Base-by-base conservation (phyloP, 2,329 filamentous ascomycete genomes). In the Cordyceps tenuipes region DNA sequence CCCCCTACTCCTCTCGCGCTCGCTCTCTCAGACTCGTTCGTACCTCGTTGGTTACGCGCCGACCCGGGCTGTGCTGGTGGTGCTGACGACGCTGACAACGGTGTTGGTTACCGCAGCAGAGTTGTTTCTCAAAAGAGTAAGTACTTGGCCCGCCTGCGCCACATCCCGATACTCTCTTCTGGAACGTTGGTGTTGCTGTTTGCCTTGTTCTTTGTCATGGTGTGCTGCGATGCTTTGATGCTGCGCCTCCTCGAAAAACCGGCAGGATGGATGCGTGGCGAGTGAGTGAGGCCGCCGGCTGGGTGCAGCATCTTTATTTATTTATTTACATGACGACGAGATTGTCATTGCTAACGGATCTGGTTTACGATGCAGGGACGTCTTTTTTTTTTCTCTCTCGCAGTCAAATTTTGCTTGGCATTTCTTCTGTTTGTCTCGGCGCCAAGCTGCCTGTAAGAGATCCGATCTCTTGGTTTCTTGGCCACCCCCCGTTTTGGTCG, bases 381-480 rank as follows among this genome's bases (percentile, higher is more conserved):
- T 36, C 13, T 52, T 47, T 26, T 15, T 36, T 36, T 19, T 52
- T 53, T 26, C 9, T 50, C 2, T 52, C 17, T 23, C 4, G 23
- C 34, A 36, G 9, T 60, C 34, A 29, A 29, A 26, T 36, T 19
- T 47, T 29, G 26, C n/a, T 2, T 1, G 1, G 9, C 29, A 9
- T 41, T 19, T 34, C 10, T 5, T 13, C 19, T 7, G 34, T 12
- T 15, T 23, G 9, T 19, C 10, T 58, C 55, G 19, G 3, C 47
- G 56, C 47, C 56, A 58, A 58, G 56, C 47, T 29, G 17, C 17
- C 34, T 31, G 34, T 15, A 6, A 6, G 44, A 19, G 29, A 46
- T 41, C 48, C 49, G 57, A 59, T 59, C 49, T 59, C 49, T 59
- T 36, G 34, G 34, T 39, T 52, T 53, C 57, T 59, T 59, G 57